Evolutionary conservation across 1,139 yeast species (phyloP).

Genomic region (Taphrina communis): DNA sequence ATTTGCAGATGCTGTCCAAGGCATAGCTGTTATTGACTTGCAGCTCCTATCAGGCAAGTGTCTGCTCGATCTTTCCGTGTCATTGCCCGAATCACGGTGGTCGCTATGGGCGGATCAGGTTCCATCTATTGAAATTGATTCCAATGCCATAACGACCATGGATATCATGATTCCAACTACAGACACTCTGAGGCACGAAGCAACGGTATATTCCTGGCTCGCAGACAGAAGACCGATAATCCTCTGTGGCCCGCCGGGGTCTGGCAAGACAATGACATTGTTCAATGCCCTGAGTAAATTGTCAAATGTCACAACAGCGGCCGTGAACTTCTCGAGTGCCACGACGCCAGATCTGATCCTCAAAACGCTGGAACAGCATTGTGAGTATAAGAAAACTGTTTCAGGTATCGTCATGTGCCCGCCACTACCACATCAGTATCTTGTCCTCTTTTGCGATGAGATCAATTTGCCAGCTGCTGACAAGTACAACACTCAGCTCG

Average conservation of each 20-base stretch:
- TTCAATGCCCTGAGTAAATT: constrained; percentile 69
- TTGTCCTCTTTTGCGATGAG: constrained; percentile 91
- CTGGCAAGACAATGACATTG: constrained; percentile 94
- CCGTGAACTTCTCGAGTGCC: constrained; percentile 83
- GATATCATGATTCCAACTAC: constrained; percentile 75
- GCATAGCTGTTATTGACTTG: constrained; percentile 43
- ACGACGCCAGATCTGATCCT: constrained; percentile 70
- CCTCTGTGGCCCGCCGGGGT: constrained; percentile 96
- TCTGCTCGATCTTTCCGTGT: constrained; percentile 59
- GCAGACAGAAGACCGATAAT: constrained; percentile 67
- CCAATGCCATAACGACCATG: constrained; percentile 68
- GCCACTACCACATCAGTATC: constrained; percentile 67
- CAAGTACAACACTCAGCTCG: constrained; percentile 75
- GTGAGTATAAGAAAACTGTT: constrained; percentile 63
- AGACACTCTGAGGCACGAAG: constrained; percentile 76
- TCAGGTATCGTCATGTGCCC: constrained; percentile 67
- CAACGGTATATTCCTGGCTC: constrained; percentile 63
- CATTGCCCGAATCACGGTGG: constrained; percentile 61
- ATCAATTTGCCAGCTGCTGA: constrained; percentile 80
- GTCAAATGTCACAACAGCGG: constrained; percentile 64
- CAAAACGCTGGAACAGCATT: constrained; percentile 72
- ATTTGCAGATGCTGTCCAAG: constrained; percentile 54
- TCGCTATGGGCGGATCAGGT: constrained; percentile 57
- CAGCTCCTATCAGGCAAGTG: background rate
- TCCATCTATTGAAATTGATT: constrained; percentile 60